Evolutionary conservation across 805 yeast species (phyloP).

Genomic region (Myxozyma melibiosi): DNA sequence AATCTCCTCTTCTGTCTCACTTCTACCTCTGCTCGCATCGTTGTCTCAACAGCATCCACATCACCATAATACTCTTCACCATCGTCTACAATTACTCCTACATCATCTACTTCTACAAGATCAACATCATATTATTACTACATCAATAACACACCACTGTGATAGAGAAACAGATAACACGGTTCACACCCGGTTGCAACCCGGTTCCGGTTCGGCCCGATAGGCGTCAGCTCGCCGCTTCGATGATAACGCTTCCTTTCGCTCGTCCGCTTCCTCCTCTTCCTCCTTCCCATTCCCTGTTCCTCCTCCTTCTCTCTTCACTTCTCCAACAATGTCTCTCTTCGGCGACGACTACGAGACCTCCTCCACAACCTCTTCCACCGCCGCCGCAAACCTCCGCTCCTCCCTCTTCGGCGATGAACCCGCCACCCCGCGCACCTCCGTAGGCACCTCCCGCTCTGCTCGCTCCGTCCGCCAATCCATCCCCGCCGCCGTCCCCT

Average conservation of each 20-base stretch:
- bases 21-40: too few species aligned
- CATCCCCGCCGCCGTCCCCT: neutral
- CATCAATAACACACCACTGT: neutral
- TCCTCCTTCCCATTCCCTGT: neutral
- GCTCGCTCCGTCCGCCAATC: slow-evolving; percentile 1
- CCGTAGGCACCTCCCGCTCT: slow-evolving; percentile 18
- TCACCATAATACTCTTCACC: too few species aligned
- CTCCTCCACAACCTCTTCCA: slow-evolving; percentile 6
- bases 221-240: slow-evolving; percentile 11
- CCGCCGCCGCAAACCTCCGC: slow-evolving; percentile 20
- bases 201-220: slow-evolving; percentile 1
- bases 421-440: slow-evolving; percentile 15
- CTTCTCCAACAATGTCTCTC: slow-evolving; percentile 27
- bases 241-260: slow-evolving; percentile 1
- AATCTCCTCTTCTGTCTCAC: too few species aligned
- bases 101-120: too few species aligned
- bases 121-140: too few species aligned
- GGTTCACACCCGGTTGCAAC: neutral
- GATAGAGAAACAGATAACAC: too few species aligned
- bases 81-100: too few species aligned
- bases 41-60: too few species aligned
- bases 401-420: slow-evolving; percentile 17
- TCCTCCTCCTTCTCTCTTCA: neutral
- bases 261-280: slow-evolving; percentile 1
- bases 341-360: slow-evolving; percentile 37